Percentiles rank a stretch among this genome's conserved stretches.
Evolutionary conservation across 2,329 filamentous ascomycete genomes (phyloP).

Genomic region (Lecanicillium sp.): DNA sequence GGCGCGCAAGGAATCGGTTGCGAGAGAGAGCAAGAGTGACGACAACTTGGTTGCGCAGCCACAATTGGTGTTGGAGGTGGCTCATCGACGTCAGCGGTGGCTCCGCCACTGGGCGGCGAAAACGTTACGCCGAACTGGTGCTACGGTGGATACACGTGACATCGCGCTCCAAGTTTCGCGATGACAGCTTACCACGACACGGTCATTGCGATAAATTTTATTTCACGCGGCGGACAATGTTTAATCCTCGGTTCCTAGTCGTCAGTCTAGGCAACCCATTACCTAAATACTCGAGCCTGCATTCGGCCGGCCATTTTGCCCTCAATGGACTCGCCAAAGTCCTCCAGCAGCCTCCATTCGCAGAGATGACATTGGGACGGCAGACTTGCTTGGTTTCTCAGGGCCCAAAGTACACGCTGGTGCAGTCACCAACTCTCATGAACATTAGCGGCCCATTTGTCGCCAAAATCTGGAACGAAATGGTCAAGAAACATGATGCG

Average conservation of each 20-base stretch:
- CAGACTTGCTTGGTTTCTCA: conserved; percentile 42
- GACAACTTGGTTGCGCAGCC: conserved; percentile 6
- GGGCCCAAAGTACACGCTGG: conserved; percentile 53
- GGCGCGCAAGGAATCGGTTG: too few relatives aligned
- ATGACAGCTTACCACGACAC: too few relatives aligned
- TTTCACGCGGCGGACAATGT: conserved; percentile 10
- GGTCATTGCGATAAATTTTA: neutral
- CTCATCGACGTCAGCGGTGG: conserved; percentile 8
- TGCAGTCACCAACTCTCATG: conserved; percentile 74
- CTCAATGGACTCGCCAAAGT: conserved; percentile 51
- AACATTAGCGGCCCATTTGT: conserved; percentile 74
- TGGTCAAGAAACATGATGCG: conserved; percentile 29
- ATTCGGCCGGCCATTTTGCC: conserved; percentile 79
- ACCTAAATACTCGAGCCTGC: conserved; percentile 68
- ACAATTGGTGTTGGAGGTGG: conserved; percentile 6
- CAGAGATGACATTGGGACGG: conserved; percentile 37
- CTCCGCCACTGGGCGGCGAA: conserved; percentile 4
- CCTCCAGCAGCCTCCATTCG: conserved; percentile 40
- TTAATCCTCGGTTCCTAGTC: conserved; percentile 57
- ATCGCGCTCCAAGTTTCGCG: neutral
- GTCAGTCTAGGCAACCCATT: conserved; percentile 82
- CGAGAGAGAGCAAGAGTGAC: conserved; percentile 1
- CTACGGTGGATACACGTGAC: neutral
- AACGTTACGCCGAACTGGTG: neutral
- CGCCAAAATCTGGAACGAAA: conserved; percentile 54